These are phyloP conservation scores for Ustilago vetiveriae DNA, from an alignment of 1,284 basidiomycete genomes.

Conservation along the genomic window DNA sequence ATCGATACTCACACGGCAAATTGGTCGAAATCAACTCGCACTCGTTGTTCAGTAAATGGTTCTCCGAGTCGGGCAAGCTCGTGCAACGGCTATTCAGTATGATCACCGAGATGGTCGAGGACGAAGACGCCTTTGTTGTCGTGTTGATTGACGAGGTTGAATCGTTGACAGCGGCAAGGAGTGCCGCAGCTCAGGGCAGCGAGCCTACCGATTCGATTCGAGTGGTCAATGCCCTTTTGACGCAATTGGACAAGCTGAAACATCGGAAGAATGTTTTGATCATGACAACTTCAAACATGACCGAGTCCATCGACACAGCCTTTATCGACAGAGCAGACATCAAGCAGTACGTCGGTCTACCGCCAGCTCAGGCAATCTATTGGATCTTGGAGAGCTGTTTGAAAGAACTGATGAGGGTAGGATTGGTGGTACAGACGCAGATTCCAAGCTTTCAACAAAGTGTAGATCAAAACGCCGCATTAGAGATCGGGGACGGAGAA, in stretches of 20 bases:
- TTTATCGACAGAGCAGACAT: conserved; percentile 98
- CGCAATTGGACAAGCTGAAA: conserved; percentile 94
- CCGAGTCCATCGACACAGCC: conserved; percentile 91
- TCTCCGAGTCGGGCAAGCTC: conserved; percentile 97
- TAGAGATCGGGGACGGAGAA: too few species aligned
- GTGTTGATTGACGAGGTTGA: conserved; percentile 97
- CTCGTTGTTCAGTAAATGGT: conserved; percentile 70
- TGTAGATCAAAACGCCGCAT: background rate
- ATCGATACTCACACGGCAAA: conserved; percentile 84
- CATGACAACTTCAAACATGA: conserved; percentile 95
- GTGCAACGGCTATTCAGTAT: conserved; percentile 91
- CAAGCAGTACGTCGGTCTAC: conserved; percentile 90
- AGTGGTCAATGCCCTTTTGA: conserved; percentile 95
- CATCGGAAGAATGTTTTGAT: conserved; percentile 91
- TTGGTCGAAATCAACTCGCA: conserved; percentile 88
- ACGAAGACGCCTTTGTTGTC: conserved; percentile 88
- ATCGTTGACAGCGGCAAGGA: conserved; percentile 89
- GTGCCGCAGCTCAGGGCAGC: conserved; percentile 89
- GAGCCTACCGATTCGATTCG: conserved; percentile 95
- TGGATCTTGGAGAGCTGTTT: conserved; percentile 89
- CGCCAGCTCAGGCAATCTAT: conserved; percentile 88
- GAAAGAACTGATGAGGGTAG: conserved; percentile 78
- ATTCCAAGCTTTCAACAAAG: conserved; percentile 7
- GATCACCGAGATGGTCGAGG: conserved; percentile 86
- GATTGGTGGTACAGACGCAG: conserved; percentile 73